Base-by-base conservation (phyloP, 1,139 yeast genomes). In the Suhomyces bolitotheri region DNA sequence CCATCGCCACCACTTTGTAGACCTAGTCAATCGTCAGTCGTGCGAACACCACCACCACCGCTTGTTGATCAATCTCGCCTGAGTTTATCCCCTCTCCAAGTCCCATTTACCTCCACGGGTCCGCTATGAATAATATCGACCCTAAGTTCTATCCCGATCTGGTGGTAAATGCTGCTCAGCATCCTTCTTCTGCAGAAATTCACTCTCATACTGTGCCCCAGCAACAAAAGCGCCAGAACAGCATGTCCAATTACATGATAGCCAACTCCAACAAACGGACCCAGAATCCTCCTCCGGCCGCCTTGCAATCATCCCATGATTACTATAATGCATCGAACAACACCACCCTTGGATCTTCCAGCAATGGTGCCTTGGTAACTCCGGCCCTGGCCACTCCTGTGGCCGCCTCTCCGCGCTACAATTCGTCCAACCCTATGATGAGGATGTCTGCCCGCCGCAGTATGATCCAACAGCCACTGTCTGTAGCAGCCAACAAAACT, bases 181-280 rank as follows among this genome's bases (percentile, higher is more conserved):
- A 31, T 19, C 37, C 20, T 15, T 36, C 16, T 10, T 22, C 36
- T 21, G 15, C 37, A 16, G 35, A 21, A 20, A 31, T 30, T 24
- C 31, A 31, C 25, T 19, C 40, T 22, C 22, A 31, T 25, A 14
- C 31, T 28, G 35, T 42, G 12, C 40, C 52, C 23, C 50, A 43
- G 25, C 66, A 61, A 38, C 72, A 66, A 42, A 68, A 67, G 46
- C 63, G 74, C 40, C 73, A 68, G 42, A 65, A 57, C 41, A 66
- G 71, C 49, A 52, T 64, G 48, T 60, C 71, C 12, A 62, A 62
- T 34, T 60, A 60, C 40, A 49, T 62, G 56, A 51, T 55, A 32
- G 56, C 58, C 37, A 60, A 60, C 41, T 54, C 71, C 33, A 62
- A 58, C 45, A 68, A 67, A 41, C 50, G 73, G 32, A 51, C 58